Percentiles rank a stretch among this genome's conserved stretches.
Evolutionary conservation across 2,329 filamentous ascomycete species (phyloP).

Genomic region (Scytalidium sp.): DNA sequence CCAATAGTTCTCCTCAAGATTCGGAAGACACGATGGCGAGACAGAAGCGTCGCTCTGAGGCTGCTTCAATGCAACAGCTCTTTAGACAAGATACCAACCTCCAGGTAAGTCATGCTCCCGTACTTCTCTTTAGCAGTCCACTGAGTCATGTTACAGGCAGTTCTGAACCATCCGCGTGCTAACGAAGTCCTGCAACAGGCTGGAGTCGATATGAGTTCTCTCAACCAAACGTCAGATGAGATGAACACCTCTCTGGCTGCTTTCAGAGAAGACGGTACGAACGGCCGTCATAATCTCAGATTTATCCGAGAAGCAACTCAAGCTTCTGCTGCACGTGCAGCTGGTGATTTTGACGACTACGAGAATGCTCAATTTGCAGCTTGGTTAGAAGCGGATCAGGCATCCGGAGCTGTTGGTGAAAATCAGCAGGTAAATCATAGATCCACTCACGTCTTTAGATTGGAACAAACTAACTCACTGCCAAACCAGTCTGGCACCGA

Average conservation of each 20-base stretch:
- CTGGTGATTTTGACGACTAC: constrained; percentile 54
- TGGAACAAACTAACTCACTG: no score
- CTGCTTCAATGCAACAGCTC: constrained; percentile 7
- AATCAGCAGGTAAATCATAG: neutral
- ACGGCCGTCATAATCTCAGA: constrained; percentile 52
- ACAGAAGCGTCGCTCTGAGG: constrained; percentile 2
- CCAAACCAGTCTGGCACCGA: no score
- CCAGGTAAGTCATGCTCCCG: constrained; percentile 26
- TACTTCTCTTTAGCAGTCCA: constrained; percentile 37
- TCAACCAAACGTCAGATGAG: constrained; percentile 25
- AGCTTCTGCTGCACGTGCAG: constrained; percentile 47
- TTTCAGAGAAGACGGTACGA: constrained; percentile 52
- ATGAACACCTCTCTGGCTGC: constrained; percentile 51
- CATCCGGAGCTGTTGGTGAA: constrained; percentile 48
- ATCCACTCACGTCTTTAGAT: no score
- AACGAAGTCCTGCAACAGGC: constrained; percentile 28
- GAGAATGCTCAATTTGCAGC: constrained; percentile 51
- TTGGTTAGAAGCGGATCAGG: no score
- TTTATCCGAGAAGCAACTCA: constrained; percentile 53
- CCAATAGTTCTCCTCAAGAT: neutral
- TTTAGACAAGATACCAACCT: constrained; percentile 7
- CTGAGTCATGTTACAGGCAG: constrained; percentile 36
- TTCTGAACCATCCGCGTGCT: constrained; percentile 35
- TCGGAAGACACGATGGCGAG: neutral
- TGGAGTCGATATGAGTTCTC: constrained; percentile 38